Evolutionary conservation across 2,329 filamentous ascomycete species (phyloP), one percentile per base, ranked within the genome.

Genomic region (Huntiella abstrusa): DNA sequence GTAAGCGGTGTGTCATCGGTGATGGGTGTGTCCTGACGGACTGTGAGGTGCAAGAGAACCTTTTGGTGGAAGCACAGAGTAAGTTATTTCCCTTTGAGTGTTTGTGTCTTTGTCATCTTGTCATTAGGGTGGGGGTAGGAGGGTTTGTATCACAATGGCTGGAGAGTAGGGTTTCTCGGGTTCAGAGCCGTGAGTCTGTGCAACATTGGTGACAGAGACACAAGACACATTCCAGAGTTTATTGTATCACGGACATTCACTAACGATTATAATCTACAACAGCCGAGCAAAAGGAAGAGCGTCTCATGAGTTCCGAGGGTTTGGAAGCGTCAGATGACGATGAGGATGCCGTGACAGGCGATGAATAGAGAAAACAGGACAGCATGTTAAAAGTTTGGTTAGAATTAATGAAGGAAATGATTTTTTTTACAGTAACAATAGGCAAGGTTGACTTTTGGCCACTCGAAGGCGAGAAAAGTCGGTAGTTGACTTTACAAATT

Each of bases 41-140:
- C 51, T 95, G 87, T 55, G 86, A 96, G 62, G 80, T 96, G 4
- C 86, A 94, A 59, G 84, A 94, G 60, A 88, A 88, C 57, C 69
- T 88, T 6, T 71, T 94, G 1, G 78, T 87, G 40, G 87, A 92
- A 56, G 73, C 83, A n/a, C 81, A 63, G 59, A 78, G 75, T 79
- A 64, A 68, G 74, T 70, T 36, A 16, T 8, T 37, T 34, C 13
- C 41, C 10, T n/a, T n/a, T 16, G 3, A 11, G 22, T 3, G 22
- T 37, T 19, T 22, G 41, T 17, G 15, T 39, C 2, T 15, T 37
- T 22, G 47, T 15, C 46, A 46, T 32, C 4, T 34, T 28, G 11
- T 41, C 3, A 33, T 43, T 10, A 28, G 6, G 22, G 22, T 28
- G 22, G 8, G 7, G 6, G 10, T 28, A 7, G 22, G 22, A 28